A percentile compares a stretch with the other conserved stretches of the same genome.
phyloP scores from a whole-genome alignment of 345 rosid genomes.

The Kernera saxatilis region DNA sequence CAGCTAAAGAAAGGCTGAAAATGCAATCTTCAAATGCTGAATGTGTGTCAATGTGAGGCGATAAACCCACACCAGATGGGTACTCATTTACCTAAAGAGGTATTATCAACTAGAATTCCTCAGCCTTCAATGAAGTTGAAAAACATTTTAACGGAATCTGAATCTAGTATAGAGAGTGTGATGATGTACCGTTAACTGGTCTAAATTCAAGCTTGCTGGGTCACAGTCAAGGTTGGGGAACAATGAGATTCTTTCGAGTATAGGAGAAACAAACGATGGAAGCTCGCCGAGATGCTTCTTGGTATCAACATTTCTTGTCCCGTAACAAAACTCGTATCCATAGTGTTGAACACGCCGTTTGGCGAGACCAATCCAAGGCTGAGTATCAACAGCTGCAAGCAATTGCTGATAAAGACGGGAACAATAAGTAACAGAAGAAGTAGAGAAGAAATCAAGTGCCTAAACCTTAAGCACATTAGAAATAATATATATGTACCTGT shows the following conservation, averaged over 20 bases:
- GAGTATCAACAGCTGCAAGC: slow-evolving; percentile 73
- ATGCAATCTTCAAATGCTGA: slow-evolving; percentile 89
- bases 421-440: background rate
- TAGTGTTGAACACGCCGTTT: slow-evolving; percentile 96
- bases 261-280: slow-evolving; percentile 62
- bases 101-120: background rate
- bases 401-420: slow-evolving; percentile 43
- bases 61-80: slow-evolving; percentile 92
- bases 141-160: background rate
- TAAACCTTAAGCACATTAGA: background rate
- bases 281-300: slow-evolving; percentile 61
- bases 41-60: slow-evolving; percentile 98
- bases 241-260: slow-evolving; percentile 51
- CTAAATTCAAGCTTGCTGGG: slow-evolving; percentile 43
- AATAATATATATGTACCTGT: slow-evolving; percentile 38
- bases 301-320: slow-evolving; percentile 74
- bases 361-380: slow-evolving; percentile 70
- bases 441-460: background rate
- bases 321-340: slow-evolving; percentile 87
- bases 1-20: slow-evolving; percentile 93
- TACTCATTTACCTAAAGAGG: slow-evolving; percentile 86
- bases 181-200: slow-evolving; percentile 72
- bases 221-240: slow-evolving; percentile 33
- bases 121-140: background rate
- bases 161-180: background rate